A percentile compares a stretch with the other conserved stretches of the same genome.
Conservation (phyloP, 1,139 yeast genomes). For the Eremothecium gossypii region DNA sequence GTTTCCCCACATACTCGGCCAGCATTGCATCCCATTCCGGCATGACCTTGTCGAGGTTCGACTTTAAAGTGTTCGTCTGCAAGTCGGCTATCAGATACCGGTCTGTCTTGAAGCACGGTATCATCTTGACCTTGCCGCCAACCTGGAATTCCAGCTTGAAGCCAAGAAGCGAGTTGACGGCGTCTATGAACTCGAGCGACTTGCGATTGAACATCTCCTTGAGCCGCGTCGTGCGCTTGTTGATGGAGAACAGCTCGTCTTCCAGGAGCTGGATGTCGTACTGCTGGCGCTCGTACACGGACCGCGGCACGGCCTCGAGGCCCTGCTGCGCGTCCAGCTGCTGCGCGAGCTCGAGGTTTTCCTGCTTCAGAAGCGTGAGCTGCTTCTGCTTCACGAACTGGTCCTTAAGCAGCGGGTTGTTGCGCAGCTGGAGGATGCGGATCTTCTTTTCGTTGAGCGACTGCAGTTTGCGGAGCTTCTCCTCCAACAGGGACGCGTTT, state of each 20-base stretch:
- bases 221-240: constrained; percentile 52
- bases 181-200: constrained; percentile 63
- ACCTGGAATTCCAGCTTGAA: constrained; percentile 64
- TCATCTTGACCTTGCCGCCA: constrained; percentile 57
- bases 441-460: constrained; percentile 34
- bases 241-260: constrained; percentile 40
- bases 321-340: constrained; percentile 11
- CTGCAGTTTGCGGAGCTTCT: constrained; percentile 31
- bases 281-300: constrained; percentile 57
- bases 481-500: constrained; percentile 31
- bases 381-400: constrained; percentile 52
- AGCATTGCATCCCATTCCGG: constrained; percentile 46
- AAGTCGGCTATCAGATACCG: constrained; percentile 31
- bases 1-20: constrained; percentile 58
- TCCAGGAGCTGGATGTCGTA: constrained; percentile 45
- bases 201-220: constrained; percentile 58
- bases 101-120: constrained; percentile 42
- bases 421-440: constrained; percentile 53
- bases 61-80: constrained; percentile 28
- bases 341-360: constrained; percentile 47
- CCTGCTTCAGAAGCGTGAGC: constrained; percentile 45
- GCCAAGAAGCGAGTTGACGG: constrained; percentile 63
- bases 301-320: constrained; percentile 41
- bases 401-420: constrained; percentile 59
- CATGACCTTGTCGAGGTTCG: constrained; percentile 22